These are phyloP conservation scores for Musa troglodytarum DNA, from an alignment of 176 grass and related monocot species.

Conservation along the genomic window DNA sequence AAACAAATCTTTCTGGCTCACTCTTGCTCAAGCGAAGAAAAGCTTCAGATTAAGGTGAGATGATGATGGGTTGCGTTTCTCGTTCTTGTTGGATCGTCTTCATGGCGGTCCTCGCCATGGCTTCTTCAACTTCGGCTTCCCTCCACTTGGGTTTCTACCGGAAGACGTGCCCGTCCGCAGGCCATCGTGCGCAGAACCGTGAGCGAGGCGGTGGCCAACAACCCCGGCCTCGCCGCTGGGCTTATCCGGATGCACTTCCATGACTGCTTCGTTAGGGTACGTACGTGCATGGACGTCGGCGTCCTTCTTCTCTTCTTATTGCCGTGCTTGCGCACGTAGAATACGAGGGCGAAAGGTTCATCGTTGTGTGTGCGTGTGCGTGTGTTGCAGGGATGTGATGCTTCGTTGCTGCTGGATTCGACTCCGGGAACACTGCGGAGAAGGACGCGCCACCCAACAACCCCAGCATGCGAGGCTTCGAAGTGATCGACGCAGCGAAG, in stretches of 20 bases:
- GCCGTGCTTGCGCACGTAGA: not conserved
- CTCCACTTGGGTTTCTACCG: constrained; percentile 53
- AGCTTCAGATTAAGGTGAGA: not conserved
- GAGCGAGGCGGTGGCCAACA: constrained; percentile 23
- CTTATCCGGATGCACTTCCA: constrained; percentile 37
- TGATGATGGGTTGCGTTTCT: not conserved
- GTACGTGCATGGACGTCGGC: not conserved
- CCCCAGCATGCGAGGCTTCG: constrained; percentile 44
- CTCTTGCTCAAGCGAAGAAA: too few species aligned
- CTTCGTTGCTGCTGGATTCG: not conserved
- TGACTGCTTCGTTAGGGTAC: constrained; percentile 17
- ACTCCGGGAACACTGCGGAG: not conserved
- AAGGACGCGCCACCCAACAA: constrained; percentile 23
- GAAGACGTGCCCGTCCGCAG: constrained; percentile 34
- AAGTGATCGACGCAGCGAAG: constrained; percentile 52
- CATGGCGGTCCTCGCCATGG: too few species aligned
- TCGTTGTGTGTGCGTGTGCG: not conserved
- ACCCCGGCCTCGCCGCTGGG: constrained; percentile 29
- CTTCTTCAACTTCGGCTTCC: too few species aligned
- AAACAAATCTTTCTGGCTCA: too few species aligned
- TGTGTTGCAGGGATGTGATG: constrained; percentile 7
- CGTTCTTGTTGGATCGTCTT: not conserved
- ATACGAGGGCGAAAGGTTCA: not conserved
- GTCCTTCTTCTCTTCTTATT: not conserved
- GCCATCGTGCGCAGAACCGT: constrained; percentile 41